Base-by-base conservation (phyloP, 1,284 basidiomycete genomes). In the Malassezia restricta region DNA sequence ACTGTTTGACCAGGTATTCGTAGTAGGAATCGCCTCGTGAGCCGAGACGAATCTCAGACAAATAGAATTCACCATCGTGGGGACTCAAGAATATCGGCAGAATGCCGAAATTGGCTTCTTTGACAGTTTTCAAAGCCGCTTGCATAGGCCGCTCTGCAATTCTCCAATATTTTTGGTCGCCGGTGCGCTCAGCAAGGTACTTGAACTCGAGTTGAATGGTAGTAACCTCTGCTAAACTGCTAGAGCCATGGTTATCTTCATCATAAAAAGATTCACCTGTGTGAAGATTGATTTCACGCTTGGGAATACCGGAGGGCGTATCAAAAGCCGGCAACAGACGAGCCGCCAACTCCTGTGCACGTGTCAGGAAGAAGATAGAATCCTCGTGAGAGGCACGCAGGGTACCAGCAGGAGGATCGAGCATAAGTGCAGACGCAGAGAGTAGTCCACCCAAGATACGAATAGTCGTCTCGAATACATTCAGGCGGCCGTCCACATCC, bases 11-110 rank as follows among this genome's bases (percentile, higher is more conserved):
- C 45, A 94, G 77, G 68, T 92, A 92, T 74, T 95, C 91, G 72
- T 94, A 96, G 76, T 85, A 95, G 5, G 87, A 91, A 75, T 96
- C 91, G 20, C 86, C 91, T 29, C 91, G 80, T 14, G 88, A 91
- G 8, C 91, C 91, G 12, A 95, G 79, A 8, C 91, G 82, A 56
- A 96, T 86, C 35, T 85, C 81, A 17, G 84, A 83, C 8, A 81
- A 54, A 31, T 82, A 77, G 64, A 87, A 92, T 40, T 78, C 76
- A 6, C 87, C 89, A 32, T 76, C 78, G 15, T 80, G 68, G 0
- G 83, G 46, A 59, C 80, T 77, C 14, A 94, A 78, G 67, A 86
- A 89, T 55, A 94, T 88, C 1, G 89, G 85, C 0, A 82, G 83
- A 29, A 95, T 76, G 1, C 86, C 86, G 52, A 84, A 81, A 8